Base-by-base conservation (phyloP, 78 protist species). In the Diacronema lutheri region DNA sequence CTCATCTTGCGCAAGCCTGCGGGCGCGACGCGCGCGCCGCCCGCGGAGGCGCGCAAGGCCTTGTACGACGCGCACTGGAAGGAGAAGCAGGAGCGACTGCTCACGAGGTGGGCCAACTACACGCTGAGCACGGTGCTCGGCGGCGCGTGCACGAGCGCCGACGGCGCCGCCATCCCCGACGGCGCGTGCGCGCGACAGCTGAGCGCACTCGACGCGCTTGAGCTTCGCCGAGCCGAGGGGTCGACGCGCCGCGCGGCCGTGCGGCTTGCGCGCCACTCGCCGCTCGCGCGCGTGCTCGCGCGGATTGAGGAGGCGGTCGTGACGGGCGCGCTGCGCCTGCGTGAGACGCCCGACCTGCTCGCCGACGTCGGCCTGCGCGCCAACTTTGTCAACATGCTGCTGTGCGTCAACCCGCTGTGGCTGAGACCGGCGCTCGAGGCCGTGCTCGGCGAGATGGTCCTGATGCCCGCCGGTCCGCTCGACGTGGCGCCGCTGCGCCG, bases 311-410 rank as follows among this genome's bases (percentile, higher is more conserved):
- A 0, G 21, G 31, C 35, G 12, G 76, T 68, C 50, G 50, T 14
- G 12, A 0, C 2, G 26, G 76, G 46, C 46, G 1, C 37, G 33
- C 25, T 68, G 11, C 12, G 50, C n/a, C 13, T 68, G 46, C 76
- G 76, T 13, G 40, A 41, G 50, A 13, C 29, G 25, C 76, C 37
- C n/a, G 10, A 37, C 46, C 46, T 68, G 6, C 21, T 11, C 26
- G 76, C 76, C 46, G 76, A 68, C 46, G 76, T 68, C 26, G 76
- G 76, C 21, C 76, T 37, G 40, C 76, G 76, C 50, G 46, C 16
- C 46, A 33, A 68, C 29, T 26, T 68, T 4, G 40, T 68, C 46
- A 19, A 12, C 12, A 26, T 68, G 12, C n/a, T 68, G 31, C 16
- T 5, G 13, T 37, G 46, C 46, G 35, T 31, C 76, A 68, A 68